These are phyloP conservation scores for Glaciozyma martinii DNA, from an alignment of 768 basidiomycete species.

Conservation along the genomic window DNA sequence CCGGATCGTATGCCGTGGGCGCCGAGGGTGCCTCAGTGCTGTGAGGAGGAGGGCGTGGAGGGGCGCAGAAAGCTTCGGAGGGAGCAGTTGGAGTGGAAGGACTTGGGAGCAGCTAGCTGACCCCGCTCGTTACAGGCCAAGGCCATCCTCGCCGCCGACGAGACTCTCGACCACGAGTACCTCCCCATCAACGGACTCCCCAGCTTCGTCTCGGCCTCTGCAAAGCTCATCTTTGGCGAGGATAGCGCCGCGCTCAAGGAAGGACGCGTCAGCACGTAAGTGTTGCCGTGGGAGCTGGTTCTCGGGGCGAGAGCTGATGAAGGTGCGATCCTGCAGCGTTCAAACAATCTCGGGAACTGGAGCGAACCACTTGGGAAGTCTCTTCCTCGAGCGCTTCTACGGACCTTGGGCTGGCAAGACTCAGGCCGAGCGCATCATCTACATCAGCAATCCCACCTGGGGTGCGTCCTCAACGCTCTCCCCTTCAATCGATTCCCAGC, in stretches of 20 bases:
- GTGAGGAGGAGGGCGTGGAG: background rate
- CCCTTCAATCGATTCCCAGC: slow-evolving; percentile 1
- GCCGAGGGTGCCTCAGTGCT: background rate
- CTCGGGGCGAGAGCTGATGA: background rate
- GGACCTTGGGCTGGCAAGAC: slow-evolving; percentile 43
- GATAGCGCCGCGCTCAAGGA: slow-evolving; percentile 64
- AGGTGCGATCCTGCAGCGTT: slow-evolving; percentile 49
- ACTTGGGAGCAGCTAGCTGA: background rate
- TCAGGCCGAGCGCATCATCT: slow-evolving; percentile 56
- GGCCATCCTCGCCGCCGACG: slow-evolving; percentile 51
- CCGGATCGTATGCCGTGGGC: too few relatives aligned
- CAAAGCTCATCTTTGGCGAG: slow-evolving; percentile 80
- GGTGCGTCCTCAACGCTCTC: slow-evolving; percentile 46
- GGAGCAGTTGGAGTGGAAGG: background rate
- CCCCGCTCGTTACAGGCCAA: slow-evolving; percentile 51
- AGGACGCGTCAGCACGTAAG: slow-evolving; percentile 52
- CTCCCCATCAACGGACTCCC: slow-evolving; percentile 78
- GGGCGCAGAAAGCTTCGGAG: background rate
- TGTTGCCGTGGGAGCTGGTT: slow-evolving; percentile 29
- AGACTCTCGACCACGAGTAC: slow-evolving; percentile 43
- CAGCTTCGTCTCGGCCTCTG: slow-evolving; percentile 74
- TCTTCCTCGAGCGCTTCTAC: slow-evolving; percentile 82
- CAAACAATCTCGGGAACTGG: slow-evolving; percentile 98
- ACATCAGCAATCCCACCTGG: slow-evolving; percentile 92
- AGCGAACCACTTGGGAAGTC: slow-evolving; percentile 87